Evolutionary conservation across 2,329 filamentous ascomycete species (phyloP).

Genomic region (Fusarium proliferatum): DNA sequence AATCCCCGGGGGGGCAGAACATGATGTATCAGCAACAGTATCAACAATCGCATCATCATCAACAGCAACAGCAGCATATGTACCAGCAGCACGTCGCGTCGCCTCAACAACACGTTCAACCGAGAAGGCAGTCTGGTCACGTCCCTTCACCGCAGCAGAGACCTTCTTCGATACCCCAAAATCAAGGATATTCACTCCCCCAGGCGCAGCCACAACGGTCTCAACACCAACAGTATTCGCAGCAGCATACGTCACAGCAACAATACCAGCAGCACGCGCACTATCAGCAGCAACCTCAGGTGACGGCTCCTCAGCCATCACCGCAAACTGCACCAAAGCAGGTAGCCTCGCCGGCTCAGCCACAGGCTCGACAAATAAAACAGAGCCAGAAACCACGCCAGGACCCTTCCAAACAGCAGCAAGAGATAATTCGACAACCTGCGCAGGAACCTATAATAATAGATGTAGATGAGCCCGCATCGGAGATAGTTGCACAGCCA

Average conservation of each 20-base stretch:
- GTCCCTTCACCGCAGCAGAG: conserved; percentile 39
- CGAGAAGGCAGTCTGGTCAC: conserved; percentile 28
- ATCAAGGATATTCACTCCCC: conserved; percentile 37
- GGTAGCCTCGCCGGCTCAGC: conserved; percentile 16
- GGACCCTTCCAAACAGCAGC: conserved; percentile 19
- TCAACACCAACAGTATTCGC: conserved; percentile 32
- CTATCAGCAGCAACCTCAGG: conserved; percentile 27
- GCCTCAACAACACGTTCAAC: conserved; percentile 37
- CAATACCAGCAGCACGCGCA: conserved; percentile 30
- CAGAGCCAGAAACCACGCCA: conserved; percentile 27
- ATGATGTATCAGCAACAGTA: conserved; percentile 48
- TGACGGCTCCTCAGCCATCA: conserved; percentile 6
- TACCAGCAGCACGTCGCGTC: conserved; percentile 46
- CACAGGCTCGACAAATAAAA: conserved; percentile 31
- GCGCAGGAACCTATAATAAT: conserved; percentile 20
- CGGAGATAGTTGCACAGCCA: conserved; percentile 15
- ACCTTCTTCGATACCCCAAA: conserved; percentile 36
- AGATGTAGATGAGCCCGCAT: conserved; percentile 24
- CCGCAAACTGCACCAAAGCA: conserved; percentile 28
- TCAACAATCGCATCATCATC: conserved; percentile 48
- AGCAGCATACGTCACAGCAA: conserved; percentile 31
- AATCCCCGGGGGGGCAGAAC: conserved; percentile 39
- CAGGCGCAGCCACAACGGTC: conserved; percentile 30
- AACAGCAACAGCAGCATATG: conserved; percentile 35
- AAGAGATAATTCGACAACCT: conserved; percentile 29